A percentile compares a stretch with the other conserved stretches of the same genome.
Conservation (phyloP, 805 yeast genomes). For the Saturnispora hagleri region DNA sequence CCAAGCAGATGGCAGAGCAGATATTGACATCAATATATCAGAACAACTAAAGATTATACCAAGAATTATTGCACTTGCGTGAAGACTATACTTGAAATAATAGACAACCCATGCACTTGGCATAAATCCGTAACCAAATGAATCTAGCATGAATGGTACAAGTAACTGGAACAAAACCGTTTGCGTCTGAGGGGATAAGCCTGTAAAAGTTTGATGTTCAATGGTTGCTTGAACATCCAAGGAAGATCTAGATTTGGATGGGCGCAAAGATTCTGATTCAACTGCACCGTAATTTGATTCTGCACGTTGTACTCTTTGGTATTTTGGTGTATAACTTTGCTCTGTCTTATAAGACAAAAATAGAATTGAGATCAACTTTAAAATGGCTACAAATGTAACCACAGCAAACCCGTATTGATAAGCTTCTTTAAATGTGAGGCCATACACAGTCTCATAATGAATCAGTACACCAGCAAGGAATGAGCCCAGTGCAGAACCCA, state of each 20-base stretch:
- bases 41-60: constrained; percentile 63
- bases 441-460: constrained; percentile 31
- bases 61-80: constrained; percentile 43
- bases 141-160: constrained; percentile 69
- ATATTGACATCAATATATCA: constrained; percentile 51
- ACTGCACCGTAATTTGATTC: not conserved
- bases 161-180: constrained; percentile 39
- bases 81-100: constrained; percentile 55
- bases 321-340: constrained; percentile 21
- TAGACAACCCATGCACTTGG: constrained; percentile 83
- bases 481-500: constrained; percentile 71
- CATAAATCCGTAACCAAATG: constrained; percentile 85
- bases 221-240: constrained; percentile 15
- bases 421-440: constrained; percentile 31
- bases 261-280: not conserved
- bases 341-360: constrained; percentile 49
- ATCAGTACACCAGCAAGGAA: constrained; percentile 52
- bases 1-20: constrained; percentile 70
- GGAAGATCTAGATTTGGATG: constrained; percentile 9
- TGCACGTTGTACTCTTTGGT: constrained; percentile 10
- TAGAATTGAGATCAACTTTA: constrained; percentile 43
- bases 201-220: constrained; percentile 23
- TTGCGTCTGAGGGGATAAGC: constrained; percentile 36
- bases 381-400: constrained; percentile 45
- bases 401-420: constrained; percentile 50